Conservation (phyloP, 2,329 filamentous ascomycete species). For the Arthrobotrys sinensis region DNA sequence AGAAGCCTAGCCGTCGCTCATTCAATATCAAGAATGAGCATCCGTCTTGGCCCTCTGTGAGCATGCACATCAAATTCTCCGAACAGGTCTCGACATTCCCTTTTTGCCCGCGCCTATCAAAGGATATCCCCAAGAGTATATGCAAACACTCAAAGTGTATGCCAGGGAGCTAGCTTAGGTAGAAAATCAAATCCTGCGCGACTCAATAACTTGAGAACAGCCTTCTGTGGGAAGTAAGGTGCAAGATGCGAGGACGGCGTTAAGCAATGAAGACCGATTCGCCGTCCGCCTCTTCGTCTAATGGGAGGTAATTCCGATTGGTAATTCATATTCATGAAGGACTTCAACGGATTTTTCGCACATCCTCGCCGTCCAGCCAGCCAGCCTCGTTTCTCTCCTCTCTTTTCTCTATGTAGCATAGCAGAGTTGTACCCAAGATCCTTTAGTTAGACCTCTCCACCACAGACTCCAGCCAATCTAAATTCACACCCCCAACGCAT, state of each 20-base stretch:
- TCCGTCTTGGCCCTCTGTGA: constrained; percentile 41
- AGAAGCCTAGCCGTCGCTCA: constrained; percentile 51
- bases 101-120: constrained; percentile 17
- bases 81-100: constrained; percentile 38
- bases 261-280: constrained; percentile 26
- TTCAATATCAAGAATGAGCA: constrained; percentile 39
- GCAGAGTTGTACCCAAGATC: neutral
- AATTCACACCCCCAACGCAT: constrained; percentile 50
- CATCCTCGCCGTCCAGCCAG: constrained; percentile 25
- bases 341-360: neutral
- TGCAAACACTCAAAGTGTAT: neutral
- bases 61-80: constrained; percentile 48
- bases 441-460: neutral
- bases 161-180: too few species aligned
- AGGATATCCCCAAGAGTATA: constrained; percentile 3
- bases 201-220: neutral
- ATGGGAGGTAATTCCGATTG: constrained; percentile 39
- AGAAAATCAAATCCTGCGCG: too few species aligned
- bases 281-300: constrained; percentile 20
- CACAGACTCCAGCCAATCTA: constrained; percentile 40
- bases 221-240: neutral
- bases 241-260: constrained; percentile 17
- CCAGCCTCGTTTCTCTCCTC: constrained; percentile 16
- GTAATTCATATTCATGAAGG: constrained; percentile 15
- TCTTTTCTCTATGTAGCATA: constrained; percentile 13